Evolutionary conservation across 2,329 filamentous ascomycete species (phyloP), one percentile per base, ranked within the genome.

Genomic region (Simplicillium aogashimaense): DNA sequence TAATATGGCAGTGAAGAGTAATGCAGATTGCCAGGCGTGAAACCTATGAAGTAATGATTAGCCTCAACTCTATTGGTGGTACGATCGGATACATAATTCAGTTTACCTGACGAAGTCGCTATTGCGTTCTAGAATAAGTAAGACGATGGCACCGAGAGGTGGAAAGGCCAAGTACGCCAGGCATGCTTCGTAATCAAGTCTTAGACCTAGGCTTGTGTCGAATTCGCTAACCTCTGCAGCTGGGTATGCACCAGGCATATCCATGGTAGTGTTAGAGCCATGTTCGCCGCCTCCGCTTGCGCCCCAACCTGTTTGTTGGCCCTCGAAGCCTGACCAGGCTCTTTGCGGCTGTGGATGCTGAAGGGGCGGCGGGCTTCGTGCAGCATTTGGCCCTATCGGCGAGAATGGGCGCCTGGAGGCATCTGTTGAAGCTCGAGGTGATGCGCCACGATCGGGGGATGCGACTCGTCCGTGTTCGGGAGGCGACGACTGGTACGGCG

Each of bases 31-130:
- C 90, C 92, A 98, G 7, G 92, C 92, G 61, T 98, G 92, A 52
- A 97, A 97, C 47, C 86, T 90, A 50, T 29, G 42, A 36, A 32
- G 39, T 12, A 40, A 3, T 33, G 20, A 18, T 31, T 36, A 39
- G 37, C 8, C 11, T 20, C 29, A 5, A 10, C 14, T 20, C 7
- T 5, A 12, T 16, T 11, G 5, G n/a, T 30, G 32, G 35, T 25
- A 25, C 9, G 8, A 6, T 28, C 4, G 8, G n/a, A 39, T 29
- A 38, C 16, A 34, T 16, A 13, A 16, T 12, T 39, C 15, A 44
- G 57, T 75, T 43, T 64, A 90, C 85, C 92, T 76, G 42, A 98
- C 92, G 61, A 95, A 98, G 64, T 98, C 92, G 56, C 88, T 95
- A 68, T 95, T 92, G 56, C 89, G 79, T 71, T 98, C 92, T 47